Evolutionary conservation across 1,139 yeast species (phyloP).

Genomic region (Pichia sp.): DNA sequence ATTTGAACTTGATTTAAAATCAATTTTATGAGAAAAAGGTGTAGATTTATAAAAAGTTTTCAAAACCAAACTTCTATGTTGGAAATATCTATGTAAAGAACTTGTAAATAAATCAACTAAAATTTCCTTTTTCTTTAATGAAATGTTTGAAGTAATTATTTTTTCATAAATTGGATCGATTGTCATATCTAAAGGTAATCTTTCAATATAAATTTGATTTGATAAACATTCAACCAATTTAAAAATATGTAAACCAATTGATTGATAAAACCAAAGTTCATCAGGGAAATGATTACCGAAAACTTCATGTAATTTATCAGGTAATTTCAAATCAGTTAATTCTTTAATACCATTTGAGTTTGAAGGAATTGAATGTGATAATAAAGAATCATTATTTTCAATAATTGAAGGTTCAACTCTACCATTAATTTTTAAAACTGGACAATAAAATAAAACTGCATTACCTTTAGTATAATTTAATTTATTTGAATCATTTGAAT

Average conservation of each 20-base stretch:
- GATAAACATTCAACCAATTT: constrained; percentile 63
- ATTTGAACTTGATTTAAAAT: constrained; percentile 39
- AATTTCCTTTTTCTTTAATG: constrained; percentile 48
- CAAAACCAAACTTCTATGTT: constrained; percentile 59
- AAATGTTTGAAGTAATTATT: constrained; percentile 42
- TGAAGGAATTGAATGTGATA: constrained; percentile 5
- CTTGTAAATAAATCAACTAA: constrained; percentile 66
- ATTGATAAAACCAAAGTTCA: constrained; percentile 75
- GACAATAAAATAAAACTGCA: constrained; percentile 51
- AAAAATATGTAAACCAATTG: constrained; percentile 67
- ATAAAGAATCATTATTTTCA: constrained; percentile 14
- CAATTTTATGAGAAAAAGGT: constrained; percentile 38
- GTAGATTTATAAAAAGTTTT: constrained; percentile 55
- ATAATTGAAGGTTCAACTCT: constrained; percentile 50
- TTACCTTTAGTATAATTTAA: constrained; percentile 42
- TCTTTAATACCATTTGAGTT: constrained; percentile 2
- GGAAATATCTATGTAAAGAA: constrained; percentile 78
- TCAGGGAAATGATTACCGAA: constrained; percentile 84
- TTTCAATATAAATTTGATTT: constrained; percentile 56
- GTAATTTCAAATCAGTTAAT: constrained; percentile 34
- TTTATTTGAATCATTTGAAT: constrained; percentile 1
- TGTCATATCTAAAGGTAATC: constrained; percentile 69
- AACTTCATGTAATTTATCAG: constrained; percentile 76
- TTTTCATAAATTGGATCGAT: constrained; percentile 49
- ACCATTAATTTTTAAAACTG: constrained; percentile 67